Base-by-base conservation (phyloP, 75 land plant species). In the Pinus albicaulis region DNA sequence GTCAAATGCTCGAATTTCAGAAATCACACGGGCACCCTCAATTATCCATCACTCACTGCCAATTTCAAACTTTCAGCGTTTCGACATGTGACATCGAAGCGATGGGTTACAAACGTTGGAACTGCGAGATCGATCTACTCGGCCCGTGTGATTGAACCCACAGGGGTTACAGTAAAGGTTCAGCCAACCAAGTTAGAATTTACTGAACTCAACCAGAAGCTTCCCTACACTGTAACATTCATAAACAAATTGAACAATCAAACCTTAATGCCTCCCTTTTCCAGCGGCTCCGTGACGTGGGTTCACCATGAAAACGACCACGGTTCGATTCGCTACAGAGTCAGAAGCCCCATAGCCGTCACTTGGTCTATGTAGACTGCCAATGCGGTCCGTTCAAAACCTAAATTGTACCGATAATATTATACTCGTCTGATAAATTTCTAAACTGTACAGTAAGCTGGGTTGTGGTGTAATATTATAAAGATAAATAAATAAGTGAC, bases 101-200 rank as follows among this genome's bases (percentile, higher is more conserved):
- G 88, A 38, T 81, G 77, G 22, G 20, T 89, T 23, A 89, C 87
- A 14, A 87, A 92, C 22, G 94, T 92, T 24, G 94, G 94, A 2
- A 55, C 34, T 15, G 73, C 87, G 22, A 82, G 78, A 60, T 80
- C 92, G 8, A 72, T 68, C 34, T 92, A 89, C 79, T 34, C 59
- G 26, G 86, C 77, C 38, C 59, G 74, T 34, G 80, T 92, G 19
- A 59, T 1, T 56, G 85, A 82, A 1, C 94, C 92, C 11, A 61
- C 60, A 41, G 92, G 92, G n/a, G 82, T 92, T 19, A 60, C 24
- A 25, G 73, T 89, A 38, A 75, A 76, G 36, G 86, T 92, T 36
- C 74, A 52, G 24, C 94, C 94, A 20, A 59, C n/a, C 16, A 48
- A 12, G 22, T 70, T 89, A 38, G 69, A 71, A 7, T 89, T 89